Percentiles rank a stretch among this genome's conserved stretches.
phyloP scores from a whole-genome alignment of 306 rosid genomes.

The Gillenia trifoliata region DNA sequence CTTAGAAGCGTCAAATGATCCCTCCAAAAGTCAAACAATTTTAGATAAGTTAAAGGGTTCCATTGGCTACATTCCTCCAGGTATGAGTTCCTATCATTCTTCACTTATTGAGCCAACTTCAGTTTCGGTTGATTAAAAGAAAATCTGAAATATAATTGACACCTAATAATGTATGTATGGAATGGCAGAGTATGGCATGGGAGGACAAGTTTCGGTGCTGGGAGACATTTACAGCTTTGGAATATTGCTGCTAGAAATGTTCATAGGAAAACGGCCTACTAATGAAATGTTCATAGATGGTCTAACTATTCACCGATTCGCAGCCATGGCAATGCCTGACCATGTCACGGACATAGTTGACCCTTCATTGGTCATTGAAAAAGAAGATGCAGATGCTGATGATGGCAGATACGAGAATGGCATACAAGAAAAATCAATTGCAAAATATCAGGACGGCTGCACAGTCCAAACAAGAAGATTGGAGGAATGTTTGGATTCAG shows the following conservation, averaged over 20 bases:
- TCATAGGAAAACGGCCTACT: no score
- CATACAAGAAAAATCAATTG: background rate
- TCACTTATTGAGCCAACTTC: no score
- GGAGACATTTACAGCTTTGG: no score
- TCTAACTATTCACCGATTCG: no score
- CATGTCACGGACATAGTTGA: background rate
- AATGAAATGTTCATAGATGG: no score
- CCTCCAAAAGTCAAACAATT: background rate
- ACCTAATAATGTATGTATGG: background rate
- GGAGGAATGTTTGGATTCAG: background rate
- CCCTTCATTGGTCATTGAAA: background rate
- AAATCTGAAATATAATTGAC: no score
- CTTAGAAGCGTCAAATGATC: background rate
- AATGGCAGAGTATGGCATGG: background rate
- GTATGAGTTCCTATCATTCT: background rate
- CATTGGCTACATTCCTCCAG: background rate
- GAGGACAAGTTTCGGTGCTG: background rate
- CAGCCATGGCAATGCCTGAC: no score
- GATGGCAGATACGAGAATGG: background rate
- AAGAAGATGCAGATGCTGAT: background rate
- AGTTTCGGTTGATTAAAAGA: no score
- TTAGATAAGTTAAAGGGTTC: background rate
- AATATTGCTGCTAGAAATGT: no score
- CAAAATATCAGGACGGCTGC: background rate
- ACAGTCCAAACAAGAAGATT: background rate